Base-by-base conservation (phyloP, 108 stramenopile species). In the Bacterosira constricta region DNA sequence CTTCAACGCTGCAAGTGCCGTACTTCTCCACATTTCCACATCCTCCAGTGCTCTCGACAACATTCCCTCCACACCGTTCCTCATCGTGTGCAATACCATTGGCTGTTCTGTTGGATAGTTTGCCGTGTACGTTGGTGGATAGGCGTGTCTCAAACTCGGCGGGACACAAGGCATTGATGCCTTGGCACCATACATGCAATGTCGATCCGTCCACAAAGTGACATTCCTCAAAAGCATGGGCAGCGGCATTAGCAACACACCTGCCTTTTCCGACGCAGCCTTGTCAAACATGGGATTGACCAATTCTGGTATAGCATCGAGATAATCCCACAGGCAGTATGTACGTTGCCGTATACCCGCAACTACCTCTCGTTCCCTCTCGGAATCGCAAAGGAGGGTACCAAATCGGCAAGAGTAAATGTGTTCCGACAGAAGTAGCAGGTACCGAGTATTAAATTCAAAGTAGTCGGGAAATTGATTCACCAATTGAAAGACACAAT, bases 401-500 rank as follows among this genome's bases (percentile, higher is more conserved):
- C 98, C 98, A 79, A 96, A 97, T 7, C 93, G 90, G 60, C 97
- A 94, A 18, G 93, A 94, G 73, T 95, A 90, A 29, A 94, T 63
- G 50, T 97, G 95, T 47, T 97, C 94, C 3, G 87, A 84, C 6
- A 96, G 50, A 21, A 85, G 59, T 41, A 95, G 35, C 10, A 98
- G 74, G 50, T 93, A 96, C 8, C 71, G 68, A 5, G 84, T 54
- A 66, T 83, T 97, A 79, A 95, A 97, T 66, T 98, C 95, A 58
- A 97, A 97, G 47, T 63, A 82, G 37, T 87, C 79, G 8, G 97
- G 97, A 50, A 84, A 94, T 63, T 94, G 94, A 63, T 85, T 64
- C 17, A 96, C 77, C 15, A 99, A 68, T 83, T 99, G 98, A 72
- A 85, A 97, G 27, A 97, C 91, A 69, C 93, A 96, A 80, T 99